Evolutionary conservation across 805 yeast species (phyloP), one percentile per base, ranked within the genome.

Genomic region (Vanderwaltozyma tropicalis): DNA sequence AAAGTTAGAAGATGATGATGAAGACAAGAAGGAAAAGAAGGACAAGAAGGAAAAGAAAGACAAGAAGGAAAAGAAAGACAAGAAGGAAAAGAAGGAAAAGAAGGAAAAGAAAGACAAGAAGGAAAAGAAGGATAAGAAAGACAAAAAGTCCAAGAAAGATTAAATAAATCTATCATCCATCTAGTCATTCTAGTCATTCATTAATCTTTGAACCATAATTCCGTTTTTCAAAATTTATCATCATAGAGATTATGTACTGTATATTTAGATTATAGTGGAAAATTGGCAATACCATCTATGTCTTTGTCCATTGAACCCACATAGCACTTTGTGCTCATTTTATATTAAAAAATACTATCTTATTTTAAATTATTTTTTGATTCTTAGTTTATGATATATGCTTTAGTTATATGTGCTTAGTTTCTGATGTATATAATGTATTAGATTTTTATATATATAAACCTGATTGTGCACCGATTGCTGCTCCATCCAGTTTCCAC

Each of bases 11-110:
- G 53, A 51, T 32, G 64, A 60, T 36, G 62, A 54, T 20, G 64
- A 60, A 37, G 62, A 58, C 38, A 63, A 58, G 35, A 52, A 48
- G 32, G 52, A 56, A 30, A 42, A 62, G 55, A 60, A 67, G 48
- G 62, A 71, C 49, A 63, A 66, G 28, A 62, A 69, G 57, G 64
- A 69, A 56, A 69, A 74, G 62, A 63, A 67, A 40, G 64, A 68
- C 55, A 55, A 71, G 55, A 67, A 68, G 38, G 64, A 69, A 57
- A 57, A 72, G 59, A 69, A 60, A 48, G 62, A 66, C 42, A 68
- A 73, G 61, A 67, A 69, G 49, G 66, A 71, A 42, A 71, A 75
- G 41, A 71, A 74, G 65, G 48, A 50, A 38, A 46, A 55, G 41
- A 65, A 68, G 51, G 58, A 63, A 28, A 62, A 68, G 61, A 64